phyloP scores from a whole-genome alignment of 73 alveolate species.

The Paramecium octaurelia region DNA sequence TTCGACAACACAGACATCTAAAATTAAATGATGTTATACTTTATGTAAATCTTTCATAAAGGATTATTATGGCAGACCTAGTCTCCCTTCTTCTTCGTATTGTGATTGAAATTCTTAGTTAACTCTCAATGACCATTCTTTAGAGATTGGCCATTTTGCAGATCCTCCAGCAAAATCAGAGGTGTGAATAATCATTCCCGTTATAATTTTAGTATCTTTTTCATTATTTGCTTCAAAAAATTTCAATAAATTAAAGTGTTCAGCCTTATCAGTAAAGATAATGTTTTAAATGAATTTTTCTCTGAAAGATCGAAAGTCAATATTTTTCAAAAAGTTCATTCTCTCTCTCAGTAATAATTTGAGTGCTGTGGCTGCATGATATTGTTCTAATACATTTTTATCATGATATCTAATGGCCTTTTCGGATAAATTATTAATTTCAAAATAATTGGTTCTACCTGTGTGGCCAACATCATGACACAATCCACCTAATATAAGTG shows the following conservation, averaged over 20 bases:
- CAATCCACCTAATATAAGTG: constrained; percentile 38
- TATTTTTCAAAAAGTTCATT: constrained; percentile 62
- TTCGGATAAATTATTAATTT: constrained; percentile 62
- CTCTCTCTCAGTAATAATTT: constrained; percentile 65
- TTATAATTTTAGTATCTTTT: constrained; percentile 36
- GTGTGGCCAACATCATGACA: constrained; percentile 92
- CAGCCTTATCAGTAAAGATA: constrained; percentile 90
- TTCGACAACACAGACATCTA: constrained; percentile 16
- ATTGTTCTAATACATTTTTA: constrained; percentile 81
- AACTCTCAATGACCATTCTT: not conserved
- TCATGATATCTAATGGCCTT: constrained; percentile 84
- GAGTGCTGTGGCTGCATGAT: constrained; percentile 81
- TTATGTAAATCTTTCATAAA: constrained; percentile 54
- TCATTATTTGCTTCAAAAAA: constrained; percentile 43
- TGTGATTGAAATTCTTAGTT: constrained; percentile 13
- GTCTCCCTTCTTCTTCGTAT: constrained; percentile 14
- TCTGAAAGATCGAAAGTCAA: constrained; percentile 70
- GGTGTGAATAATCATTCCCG: constrained; percentile 34
- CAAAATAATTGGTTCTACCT: constrained; percentile 80
- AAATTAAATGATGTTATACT: not conserved
- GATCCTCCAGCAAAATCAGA: constrained; percentile 45
- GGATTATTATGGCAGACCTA: constrained; percentile 11
- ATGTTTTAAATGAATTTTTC: constrained; percentile 80
- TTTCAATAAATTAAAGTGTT: constrained; percentile 66
- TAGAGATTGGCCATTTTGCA: not conserved